Conservation (phyloP, 768 basidiomycete genomes). For the Lepiota brunneoincarnata region DNA sequence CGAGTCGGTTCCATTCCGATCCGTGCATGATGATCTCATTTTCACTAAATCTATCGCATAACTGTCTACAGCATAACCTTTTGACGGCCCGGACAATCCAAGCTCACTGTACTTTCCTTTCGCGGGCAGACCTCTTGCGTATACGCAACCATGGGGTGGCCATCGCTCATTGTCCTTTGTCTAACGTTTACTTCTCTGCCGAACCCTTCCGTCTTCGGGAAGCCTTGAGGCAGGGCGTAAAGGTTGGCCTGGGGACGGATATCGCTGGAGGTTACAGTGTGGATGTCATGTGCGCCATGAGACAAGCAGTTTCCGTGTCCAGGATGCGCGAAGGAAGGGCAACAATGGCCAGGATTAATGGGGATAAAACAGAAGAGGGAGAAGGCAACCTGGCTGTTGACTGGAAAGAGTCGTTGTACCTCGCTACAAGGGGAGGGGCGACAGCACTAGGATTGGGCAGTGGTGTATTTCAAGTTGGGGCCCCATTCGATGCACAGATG, state of each 20-base stretch:
- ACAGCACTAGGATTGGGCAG: constrained; percentile 57
- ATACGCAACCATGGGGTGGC: constrained; percentile 52
- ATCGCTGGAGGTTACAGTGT: constrained; percentile 83
- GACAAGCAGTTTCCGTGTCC: constrained; percentile 71
- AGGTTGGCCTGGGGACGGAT: constrained; percentile 82
- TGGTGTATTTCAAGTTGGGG: constrained; percentile 59
- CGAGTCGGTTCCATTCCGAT: constrained; percentile 37
- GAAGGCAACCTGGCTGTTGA: constrained; percentile 46
- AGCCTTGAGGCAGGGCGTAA: constrained; percentile 59
- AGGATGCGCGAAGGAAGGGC: constrained; percentile 59
- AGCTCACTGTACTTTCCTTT: constrained; percentile 87
- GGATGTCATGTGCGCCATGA: constrained; percentile 78
- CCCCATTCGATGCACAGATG: constrained; percentile 73
- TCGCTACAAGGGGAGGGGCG: constrained; percentile 82
- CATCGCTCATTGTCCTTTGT: constrained; percentile 86
- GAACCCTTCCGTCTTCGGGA: constrained; percentile 68
- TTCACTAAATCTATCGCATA: constrained; percentile 46
- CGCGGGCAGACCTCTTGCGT: constrained; percentile 44
- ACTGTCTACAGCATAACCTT: constrained; percentile 24
- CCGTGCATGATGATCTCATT: background rate
- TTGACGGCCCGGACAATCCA: constrained; percentile 62
- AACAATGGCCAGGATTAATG: constrained; percentile 23
- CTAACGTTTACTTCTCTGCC: constrained; percentile 84
- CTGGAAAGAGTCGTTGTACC: constrained; percentile 80
- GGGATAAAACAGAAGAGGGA: constrained; percentile 3